phyloP scores from a whole-genome alignment of 1,139 yeast species.

The Yamadazyma oceani region DNA sequence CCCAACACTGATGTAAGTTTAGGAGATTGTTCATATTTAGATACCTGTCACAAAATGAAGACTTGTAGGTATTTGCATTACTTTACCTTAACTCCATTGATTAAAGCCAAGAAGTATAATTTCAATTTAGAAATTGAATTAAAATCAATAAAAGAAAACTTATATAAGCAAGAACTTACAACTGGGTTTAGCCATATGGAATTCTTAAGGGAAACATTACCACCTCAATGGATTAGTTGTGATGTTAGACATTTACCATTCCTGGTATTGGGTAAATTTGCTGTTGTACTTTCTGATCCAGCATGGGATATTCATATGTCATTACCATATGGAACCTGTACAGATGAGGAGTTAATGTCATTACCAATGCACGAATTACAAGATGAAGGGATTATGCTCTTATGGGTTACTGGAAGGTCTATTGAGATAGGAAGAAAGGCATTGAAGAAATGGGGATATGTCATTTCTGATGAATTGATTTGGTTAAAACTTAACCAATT shows the following conservation, averaged over 20 bases:
- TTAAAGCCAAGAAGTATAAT: slow-evolving; percentile 5
- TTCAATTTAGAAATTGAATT: slow-evolving; percentile 9
- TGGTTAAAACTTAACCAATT: slow-evolving; percentile 93
- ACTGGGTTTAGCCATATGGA: slow-evolving; percentile 55
- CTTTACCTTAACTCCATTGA: slow-evolving; percentile 53
- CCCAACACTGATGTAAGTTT: slow-evolving; percentile 57
- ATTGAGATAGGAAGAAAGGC: slow-evolving; percentile 84
- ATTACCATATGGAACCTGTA: slow-evolving; percentile 74
- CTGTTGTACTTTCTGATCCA: slow-evolving; percentile 87
- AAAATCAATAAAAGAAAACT: slow-evolving; percentile 21
- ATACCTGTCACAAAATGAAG: slow-evolving; percentile 86
- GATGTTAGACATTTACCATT: slow-evolving; percentile 77
- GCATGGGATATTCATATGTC: slow-evolving; percentile 90
- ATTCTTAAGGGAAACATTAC: slow-evolving; percentile 29
- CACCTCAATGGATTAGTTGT: slow-evolving; percentile 86
- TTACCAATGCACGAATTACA: slow-evolving; percentile 70
- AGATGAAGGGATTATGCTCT: slow-evolving; percentile 75
- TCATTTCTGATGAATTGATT: slow-evolving; percentile 71
- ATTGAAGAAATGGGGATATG: slow-evolving; percentile 78
- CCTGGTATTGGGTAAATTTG: slow-evolving; percentile 71
- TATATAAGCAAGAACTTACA: slow-evolving; percentile 43
- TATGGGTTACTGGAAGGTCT: slow-evolving; percentile 96
- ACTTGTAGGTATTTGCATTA: slow-evolving; percentile 84
- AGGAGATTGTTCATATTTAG: slow-evolving; percentile 95
- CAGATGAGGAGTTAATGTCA: slow-evolving; percentile 66